Evolutionary conservation across 2,329 filamentous ascomycete species (phyloP), one percentile per base, ranked within the genome.

Genomic region (Hypoxylon rubiginosum): DNA sequence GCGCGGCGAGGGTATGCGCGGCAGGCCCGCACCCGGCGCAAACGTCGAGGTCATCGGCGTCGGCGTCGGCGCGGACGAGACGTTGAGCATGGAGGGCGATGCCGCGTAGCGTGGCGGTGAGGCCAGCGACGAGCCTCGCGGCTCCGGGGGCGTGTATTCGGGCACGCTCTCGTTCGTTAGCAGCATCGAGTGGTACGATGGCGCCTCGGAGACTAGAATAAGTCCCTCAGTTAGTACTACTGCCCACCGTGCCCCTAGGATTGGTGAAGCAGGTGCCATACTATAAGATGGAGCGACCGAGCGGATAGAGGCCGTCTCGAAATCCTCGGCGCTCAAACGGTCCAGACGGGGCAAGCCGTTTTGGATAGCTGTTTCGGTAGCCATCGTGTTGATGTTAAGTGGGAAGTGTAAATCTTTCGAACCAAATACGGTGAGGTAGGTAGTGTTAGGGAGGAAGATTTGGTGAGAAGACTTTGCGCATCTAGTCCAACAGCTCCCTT

Each of bases 271-370:
- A 39, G n/a, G 36, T 51, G 60, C 58, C 85, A 83, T 72, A 89
- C 86, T 82, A 76, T 91, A 91, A 9, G 90, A 91, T 43, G 90
- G 90, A n/a, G 89, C 89, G 7, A 85, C 85, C 17, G 89, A 91
- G 71, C 83, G 87, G 66, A 92, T 86, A 9, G 90, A 92, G 6
- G 86, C 84, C 21, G 89, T 90, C 72, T 92, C 90, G 63, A 90
- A 88, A 75, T 91, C 89, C 64, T 88, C 85, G 5, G 79, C 72
- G 69, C 75, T 78, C 62, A 83, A 69, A 6, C 71, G 69, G 11
- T 72, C 71, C 17, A 70, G 32, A 26, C 70, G 71, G 66, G 64
- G 60, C 10, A 72, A 56, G 8, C 69, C 72, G 53, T 73, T 68
- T 11, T 73, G 64, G 24, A 73, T 67, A 51, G 64, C 58, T 15